Percentiles rank a stretch among this genome's conserved stretches.
These are phyloP conservation scores for Galerina sulciceps DNA, from an alignment of 768 basidiomycete species.

Conservation along the genomic window DNA sequence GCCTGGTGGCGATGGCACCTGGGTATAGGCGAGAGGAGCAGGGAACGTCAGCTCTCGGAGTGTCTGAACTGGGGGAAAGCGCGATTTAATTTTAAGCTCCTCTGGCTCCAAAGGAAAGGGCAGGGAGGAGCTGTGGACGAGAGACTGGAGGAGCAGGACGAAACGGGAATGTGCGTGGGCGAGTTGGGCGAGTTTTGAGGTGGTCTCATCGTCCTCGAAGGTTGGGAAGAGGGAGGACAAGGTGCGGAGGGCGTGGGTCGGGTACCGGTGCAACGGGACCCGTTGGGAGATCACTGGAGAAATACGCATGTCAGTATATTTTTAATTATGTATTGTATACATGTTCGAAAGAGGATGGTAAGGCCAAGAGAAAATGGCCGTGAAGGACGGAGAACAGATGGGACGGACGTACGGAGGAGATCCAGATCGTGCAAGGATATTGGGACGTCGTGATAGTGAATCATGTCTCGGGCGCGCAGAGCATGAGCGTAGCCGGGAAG, in stretches of 20 bases:
- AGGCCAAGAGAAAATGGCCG: slow-evolving; percentile 4
- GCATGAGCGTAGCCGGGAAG: slow-evolving; percentile 61
- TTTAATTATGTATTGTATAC: slow-evolving; percentile 3
- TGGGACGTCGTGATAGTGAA: slow-evolving; percentile 48
- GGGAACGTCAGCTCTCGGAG: slow-evolving; percentile 73
- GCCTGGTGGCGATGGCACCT: slow-evolving; percentile 11
- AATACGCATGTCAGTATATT: background rate
- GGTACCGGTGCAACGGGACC: slow-evolving; percentile 70
- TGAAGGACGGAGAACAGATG: slow-evolving; percentile 16
- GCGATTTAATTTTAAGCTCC: slow-evolving; percentile 35
- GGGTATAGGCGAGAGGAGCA: slow-evolving; percentile 62
- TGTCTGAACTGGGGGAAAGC: slow-evolving; percentile 31
- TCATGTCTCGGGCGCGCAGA: slow-evolving; percentile 42
- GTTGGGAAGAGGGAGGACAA: slow-evolving; percentile 43
- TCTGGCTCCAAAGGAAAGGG: slow-evolving; percentile 52
- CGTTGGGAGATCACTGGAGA: slow-evolving; percentile 65
- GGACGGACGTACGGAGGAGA: slow-evolving; percentile 59
- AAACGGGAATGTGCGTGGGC: slow-evolving; percentile 74
- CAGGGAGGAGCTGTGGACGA: slow-evolving; percentile 64
- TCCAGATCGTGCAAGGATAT: slow-evolving; percentile 64
- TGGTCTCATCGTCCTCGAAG: slow-evolving; percentile 34
- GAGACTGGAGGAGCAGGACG: slow-evolving; percentile 72
- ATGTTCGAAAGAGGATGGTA: background rate
- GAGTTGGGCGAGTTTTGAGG: slow-evolving; percentile 47
- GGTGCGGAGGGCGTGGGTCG: slow-evolving; percentile 64